Conservation (phyloP, 1,284 basidiomycete genomes). For the Tremellales sp. region DNA sequence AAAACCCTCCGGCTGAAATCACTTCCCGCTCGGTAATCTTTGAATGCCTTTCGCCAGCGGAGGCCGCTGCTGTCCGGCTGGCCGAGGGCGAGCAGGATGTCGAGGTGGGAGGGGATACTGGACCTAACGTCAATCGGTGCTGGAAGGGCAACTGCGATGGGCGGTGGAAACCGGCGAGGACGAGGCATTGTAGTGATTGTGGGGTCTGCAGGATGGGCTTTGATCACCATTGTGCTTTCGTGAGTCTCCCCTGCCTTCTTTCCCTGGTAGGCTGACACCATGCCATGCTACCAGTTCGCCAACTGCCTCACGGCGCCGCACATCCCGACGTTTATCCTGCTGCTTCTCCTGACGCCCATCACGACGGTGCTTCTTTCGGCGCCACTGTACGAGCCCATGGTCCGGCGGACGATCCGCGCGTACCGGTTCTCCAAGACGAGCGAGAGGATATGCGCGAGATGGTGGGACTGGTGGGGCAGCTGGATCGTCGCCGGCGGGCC, state of each 20-base stretch:
- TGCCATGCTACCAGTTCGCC: conserved; percentile 31
- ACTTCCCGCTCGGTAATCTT: conserved; percentile 16
- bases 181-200: conserved; percentile 44
- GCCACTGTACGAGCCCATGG: conserved; percentile 20
- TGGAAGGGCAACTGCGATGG: conserved; percentile 27
- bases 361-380: conserved; percentile 20
- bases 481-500: conserved; percentile 43
- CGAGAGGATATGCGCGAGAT: conserved; percentile 14
- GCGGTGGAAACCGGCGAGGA: conserved; percentile 41
- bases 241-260: conserved; percentile 10
- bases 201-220: conserved; percentile 39
- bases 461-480: conserved; percentile 32
- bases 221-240: conserved; percentile 45
- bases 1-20: conserved; percentile 19
- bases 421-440: conserved; percentile 15
- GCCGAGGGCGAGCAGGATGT: conserved; percentile 1
- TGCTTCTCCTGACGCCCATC: conserved; percentile 27
- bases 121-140: conserved; percentile 24
- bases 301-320: conserved; percentile 43
- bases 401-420: conserved; percentile 14
- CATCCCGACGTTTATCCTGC: conserved; percentile 32
- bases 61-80: conserved; percentile 4
- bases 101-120: neutral
- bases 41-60: conserved; percentile 28
- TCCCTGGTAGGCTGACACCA: neutral